Base-by-base conservation (phyloP, 306 rosid species). In the Sesbania bispinosa region DNA sequence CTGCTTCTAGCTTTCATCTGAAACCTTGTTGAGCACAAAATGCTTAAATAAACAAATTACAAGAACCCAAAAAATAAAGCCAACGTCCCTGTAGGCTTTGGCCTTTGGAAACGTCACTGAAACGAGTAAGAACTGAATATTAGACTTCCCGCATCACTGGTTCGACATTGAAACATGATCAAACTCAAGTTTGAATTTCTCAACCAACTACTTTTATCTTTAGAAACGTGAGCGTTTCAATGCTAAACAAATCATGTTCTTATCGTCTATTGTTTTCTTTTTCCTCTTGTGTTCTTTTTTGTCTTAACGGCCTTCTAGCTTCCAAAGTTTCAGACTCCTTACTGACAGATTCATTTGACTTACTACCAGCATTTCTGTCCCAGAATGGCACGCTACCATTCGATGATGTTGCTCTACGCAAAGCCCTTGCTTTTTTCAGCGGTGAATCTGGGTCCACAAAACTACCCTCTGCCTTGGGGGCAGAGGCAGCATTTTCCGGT, bases 231-330 rank as follows among this genome's bases (percentile, higher is more conserved):
- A n/a, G n/a, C n/a, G n/a, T n/a, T n/a, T n/a, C n/a, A n/a, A n/a
- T n/a, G n/a, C n/a, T n/a, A n/a, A n/a, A n/a, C n/a, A n/a, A n/a
- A n/a, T n/a, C n/a, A n/a, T n/a, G n/a, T n/a, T n/a, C n/a, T 79
- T 54, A 89, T 33, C 75, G 89, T 75, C 88, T 85, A 60, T 73
- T 64, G 78, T 93, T 90, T 85, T 93, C 97, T 83, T 93, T 93
- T 82, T 93, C 97, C 42, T 87, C 92, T 19, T 77, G 48, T 73
- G 83, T 23, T 69, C 75, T 82, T 46, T 64, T 86, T 16, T 62
- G 81, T 80, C 79, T 69, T 9, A 36, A 52, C 11, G 86, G 85
- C 24, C 85, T 84, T 70, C 88, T 82, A 32, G 84, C 82, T 68
- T 78, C 66, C 52, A 82, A 61, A 63, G 24, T 27, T 3, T 64